Evolutionary conservation across 2,329 filamentous ascomycete genomes (phyloP).

Genomic region (Alternaria rosae): DNA sequence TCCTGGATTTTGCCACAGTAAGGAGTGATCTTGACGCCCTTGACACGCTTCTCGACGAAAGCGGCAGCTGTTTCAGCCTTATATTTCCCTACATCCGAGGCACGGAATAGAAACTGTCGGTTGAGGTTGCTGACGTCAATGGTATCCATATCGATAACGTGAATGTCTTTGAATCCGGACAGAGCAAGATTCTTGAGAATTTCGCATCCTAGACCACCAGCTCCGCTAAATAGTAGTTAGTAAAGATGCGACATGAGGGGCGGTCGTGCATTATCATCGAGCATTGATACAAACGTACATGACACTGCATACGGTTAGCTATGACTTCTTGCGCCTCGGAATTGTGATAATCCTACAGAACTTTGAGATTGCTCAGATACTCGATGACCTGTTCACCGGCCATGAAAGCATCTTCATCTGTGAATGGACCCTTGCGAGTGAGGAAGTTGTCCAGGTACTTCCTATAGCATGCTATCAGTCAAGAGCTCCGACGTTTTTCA

Average conservation of each 20-base stretch:
- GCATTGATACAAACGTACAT: slow-evolving; percentile 41
- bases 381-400: slow-evolving; percentile 60
- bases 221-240: slow-evolving; percentile 71
- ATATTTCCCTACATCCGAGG: slow-evolving; percentile 87
- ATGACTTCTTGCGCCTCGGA: not conserved
- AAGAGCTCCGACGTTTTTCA: slow-evolving; percentile 1
- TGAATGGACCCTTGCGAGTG: slow-evolving; percentile 79
- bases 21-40: slow-evolving; percentile 89
- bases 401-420: slow-evolving; percentile 64
- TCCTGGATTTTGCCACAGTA: slow-evolving; percentile 97
- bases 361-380: slow-evolving; percentile 49
- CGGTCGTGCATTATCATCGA: not conserved
- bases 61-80: slow-evolving; percentile 93
- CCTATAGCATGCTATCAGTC: slow-evolving; percentile 60
- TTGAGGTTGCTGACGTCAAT: slow-evolving; percentile 99
- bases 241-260: not conserved
- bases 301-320: slow-evolving; percentile 42
- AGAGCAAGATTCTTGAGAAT: slow-evolving; percentile 95
- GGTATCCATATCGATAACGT: slow-evolving; percentile 99
- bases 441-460: slow-evolving; percentile 84
- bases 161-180: slow-evolving; percentile 94
- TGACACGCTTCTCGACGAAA: slow-evolving; percentile 89
- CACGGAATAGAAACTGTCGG: slow-evolving; percentile 93
- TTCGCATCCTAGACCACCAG: slow-evolving; percentile 93
- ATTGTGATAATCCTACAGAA: slow-evolving; percentile 67